phyloP scores from a whole-genome alignment of 805 yeast species.

The Suhomyces emberorum region DNA sequence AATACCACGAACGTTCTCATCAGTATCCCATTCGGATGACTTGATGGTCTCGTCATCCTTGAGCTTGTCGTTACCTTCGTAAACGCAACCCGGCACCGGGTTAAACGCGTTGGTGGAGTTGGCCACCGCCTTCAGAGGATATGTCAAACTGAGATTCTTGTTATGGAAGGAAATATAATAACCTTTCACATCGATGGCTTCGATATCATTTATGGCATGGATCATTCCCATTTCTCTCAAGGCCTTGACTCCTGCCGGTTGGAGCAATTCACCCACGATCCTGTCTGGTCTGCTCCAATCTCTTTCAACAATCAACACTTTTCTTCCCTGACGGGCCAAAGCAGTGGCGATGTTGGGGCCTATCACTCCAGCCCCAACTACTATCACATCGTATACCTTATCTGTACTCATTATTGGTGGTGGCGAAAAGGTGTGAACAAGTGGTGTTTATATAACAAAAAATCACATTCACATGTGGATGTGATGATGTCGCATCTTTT shows the following conservation, averaged over 20 bases:
- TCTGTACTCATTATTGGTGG: background rate
- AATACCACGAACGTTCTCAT: constrained; percentile 63
- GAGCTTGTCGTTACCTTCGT: constrained; percentile 56
- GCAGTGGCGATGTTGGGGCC: constrained; percentile 93
- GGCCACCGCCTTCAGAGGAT: constrained; percentile 58
- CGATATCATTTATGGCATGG: constrained; percentile 68
- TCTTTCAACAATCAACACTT: constrained; percentile 76
- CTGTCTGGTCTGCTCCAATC: constrained; percentile 93
- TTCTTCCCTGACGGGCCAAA: constrained; percentile 84
- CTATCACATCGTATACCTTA: constrained; percentile 68
- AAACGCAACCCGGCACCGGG: constrained; percentile 55
- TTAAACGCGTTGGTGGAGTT: constrained; percentile 40
- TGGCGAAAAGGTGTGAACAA: no score
- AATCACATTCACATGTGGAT: background rate
- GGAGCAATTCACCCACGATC: constrained; percentile 95
- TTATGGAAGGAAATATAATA: constrained; percentile 73
- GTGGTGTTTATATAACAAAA: no score
- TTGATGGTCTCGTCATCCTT: constrained; percentile 46
- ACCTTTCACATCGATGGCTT: constrained; percentile 74
- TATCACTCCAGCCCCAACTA: constrained; percentile 98
- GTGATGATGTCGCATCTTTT: background rate
- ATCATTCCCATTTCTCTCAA: constrained; percentile 79
- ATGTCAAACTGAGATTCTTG: constrained; percentile 56
- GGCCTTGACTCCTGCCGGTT: constrained; percentile 93
- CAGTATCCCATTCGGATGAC: constrained; percentile 53